Conservation (phyloP, 1,139 yeast species). For the Scheffersomyces cryptocercus region DNA sequence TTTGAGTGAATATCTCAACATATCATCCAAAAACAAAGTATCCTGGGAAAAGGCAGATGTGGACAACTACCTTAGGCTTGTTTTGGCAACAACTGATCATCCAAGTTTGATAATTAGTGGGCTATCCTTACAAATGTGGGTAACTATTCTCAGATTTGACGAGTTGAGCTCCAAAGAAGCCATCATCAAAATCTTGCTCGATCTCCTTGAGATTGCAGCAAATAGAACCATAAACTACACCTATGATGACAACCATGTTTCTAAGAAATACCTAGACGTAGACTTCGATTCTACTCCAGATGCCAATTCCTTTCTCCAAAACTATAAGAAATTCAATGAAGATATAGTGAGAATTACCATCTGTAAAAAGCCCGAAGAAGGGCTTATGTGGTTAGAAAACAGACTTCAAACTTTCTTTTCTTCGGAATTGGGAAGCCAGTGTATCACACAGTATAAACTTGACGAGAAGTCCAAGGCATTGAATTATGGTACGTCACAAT, state of each 20-base stretch:
- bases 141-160: conserved; percentile 80
- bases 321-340: conserved; percentile 82
- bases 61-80: conserved; percentile 66
- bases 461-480: conserved; percentile 69
- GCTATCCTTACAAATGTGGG: conserved; percentile 91
- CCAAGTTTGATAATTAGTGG: conserved; percentile 91
- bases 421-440: conserved; percentile 68
- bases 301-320: conserved; percentile 70
- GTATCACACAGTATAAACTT: conserved; percentile 57
- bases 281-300: conserved; percentile 93
- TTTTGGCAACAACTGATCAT: conserved; percentile 78
- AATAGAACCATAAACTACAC: conserved; percentile 76
- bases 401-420: conserved; percentile 73
- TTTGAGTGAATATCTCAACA: conserved; percentile 72
- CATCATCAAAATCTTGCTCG: conserved; percentile 57
- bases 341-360: conserved; percentile 88
- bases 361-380: conserved; percentile 82
- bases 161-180: conserved; percentile 58
- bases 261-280: conserved; percentile 66
- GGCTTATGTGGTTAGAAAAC: conserved; percentile 78
- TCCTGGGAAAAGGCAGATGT: conserved; percentile 57
- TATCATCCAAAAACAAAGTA: conserved; percentile 39
- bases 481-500: conserved; percentile 77
- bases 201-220: conserved; percentile 73
- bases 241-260: conserved; percentile 60